Conservation (phyloP, 495 filamentous ascomycete genomes). For the Neurospora terricola region DNA sequence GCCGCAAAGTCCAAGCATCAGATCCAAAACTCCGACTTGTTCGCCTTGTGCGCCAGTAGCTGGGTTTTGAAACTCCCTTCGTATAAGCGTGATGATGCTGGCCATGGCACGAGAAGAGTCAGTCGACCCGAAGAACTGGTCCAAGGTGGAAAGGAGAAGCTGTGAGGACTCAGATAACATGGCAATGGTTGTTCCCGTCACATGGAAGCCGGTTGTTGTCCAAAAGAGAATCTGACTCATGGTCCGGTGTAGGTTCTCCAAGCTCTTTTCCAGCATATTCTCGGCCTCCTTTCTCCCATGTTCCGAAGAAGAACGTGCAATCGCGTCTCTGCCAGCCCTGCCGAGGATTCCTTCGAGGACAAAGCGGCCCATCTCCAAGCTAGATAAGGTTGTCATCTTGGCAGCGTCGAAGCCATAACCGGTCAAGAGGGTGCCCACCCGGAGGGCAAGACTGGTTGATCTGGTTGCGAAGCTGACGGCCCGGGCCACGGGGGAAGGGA, state of each 20-base stretch:
- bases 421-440: constrained; percentile 59
- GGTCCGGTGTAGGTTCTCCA: constrained; percentile 52
- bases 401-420: constrained; percentile 55
- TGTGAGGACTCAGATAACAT: constrained; percentile 54
- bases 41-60: constrained; percentile 48
- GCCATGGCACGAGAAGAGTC: constrained; percentile 74
- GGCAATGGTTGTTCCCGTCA: constrained; percentile 53
- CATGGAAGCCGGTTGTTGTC: constrained; percentile 58
- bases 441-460: constrained; percentile 58
- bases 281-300: constrained; percentile 52
- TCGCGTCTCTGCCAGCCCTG: constrained; percentile 60
- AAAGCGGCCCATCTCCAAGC: constrained; percentile 56
- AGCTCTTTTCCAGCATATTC: constrained; percentile 50
- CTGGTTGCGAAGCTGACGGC: constrained; percentile 60
- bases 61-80: constrained; percentile 59
- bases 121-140: constrained; percentile 67
- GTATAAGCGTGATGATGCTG: constrained; percentile 63
- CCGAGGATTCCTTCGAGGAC: constrained; percentile 57
- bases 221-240: constrained; percentile 58
- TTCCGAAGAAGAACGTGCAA: constrained; percentile 41
- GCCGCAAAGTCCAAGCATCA: constrained; percentile 57
- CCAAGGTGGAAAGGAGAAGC: constrained; percentile 54
- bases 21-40: constrained; percentile 53
- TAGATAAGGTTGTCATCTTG: constrained; percentile 57
- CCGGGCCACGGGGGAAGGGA: constrained; percentile 56